Base-by-base conservation (phyloP, 1,284 basidiomycete genomes). In the Cryptococcus sp. region DNA sequence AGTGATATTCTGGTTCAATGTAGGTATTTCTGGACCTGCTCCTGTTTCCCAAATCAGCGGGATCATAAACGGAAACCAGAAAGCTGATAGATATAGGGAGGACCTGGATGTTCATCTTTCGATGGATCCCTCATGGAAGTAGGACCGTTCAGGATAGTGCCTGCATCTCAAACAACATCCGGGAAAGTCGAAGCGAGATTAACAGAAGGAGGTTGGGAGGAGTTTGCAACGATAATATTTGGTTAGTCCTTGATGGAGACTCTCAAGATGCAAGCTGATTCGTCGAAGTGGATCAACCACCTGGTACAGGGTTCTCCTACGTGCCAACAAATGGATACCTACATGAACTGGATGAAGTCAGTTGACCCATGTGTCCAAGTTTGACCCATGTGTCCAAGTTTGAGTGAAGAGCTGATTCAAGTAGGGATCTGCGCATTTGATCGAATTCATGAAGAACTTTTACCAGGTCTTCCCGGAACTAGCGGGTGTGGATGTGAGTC, bases 61-160 rank as follows among this genome's bases (percentile, higher is more conserved):
- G 23, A 23, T 23, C 23, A 2, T 49, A 0, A 42, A 15, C 7
- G 7, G 15, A 50, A 3, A 4, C 15, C 13, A 13, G 32, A 49
- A 38, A 49, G 13, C 37, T 59, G 4, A 53, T 15, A 31, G 47
- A 10, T 5, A 11, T 63, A 91, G 89, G 94, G 90, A 44, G 95
- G 90, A 15, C 94, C 91, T 15, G 95, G 96, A 41, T 98, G 95
- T 74, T 96, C 92, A 0, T 93, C 89, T 3, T 97, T 98, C 71
- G 95, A 98, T 68, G 95, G 95, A 4, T 82, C 93, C 36, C 88
- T 99, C 86, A 96, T 99, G 93, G 95, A 99, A 70, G 82, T 95
- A 23, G 95, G 95, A 0, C 94, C 95, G 4, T 95, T 93, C 83
- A 81, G 87, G 55, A 81, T 87, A 63, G 87, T 75, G 30, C 73